Percentiles rank a stretch among this genome's conserved stretches.
Evolutionary conservation across 2,329 filamentous ascomycete species (phyloP).

Genomic region (Diaporthe sp.): DNA sequence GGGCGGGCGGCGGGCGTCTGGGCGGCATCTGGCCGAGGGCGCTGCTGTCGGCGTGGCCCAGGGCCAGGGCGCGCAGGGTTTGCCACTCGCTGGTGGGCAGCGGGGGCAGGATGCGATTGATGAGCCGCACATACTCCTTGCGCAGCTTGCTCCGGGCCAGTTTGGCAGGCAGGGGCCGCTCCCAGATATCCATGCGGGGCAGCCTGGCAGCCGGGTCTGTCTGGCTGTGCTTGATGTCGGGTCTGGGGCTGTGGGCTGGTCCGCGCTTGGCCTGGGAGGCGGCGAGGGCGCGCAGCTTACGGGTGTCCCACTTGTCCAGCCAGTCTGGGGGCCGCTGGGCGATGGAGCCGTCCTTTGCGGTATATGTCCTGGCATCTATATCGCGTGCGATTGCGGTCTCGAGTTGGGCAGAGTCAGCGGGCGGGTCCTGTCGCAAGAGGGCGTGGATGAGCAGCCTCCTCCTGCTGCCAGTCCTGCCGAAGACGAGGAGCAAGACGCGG

Average conservation of each 20-base stretch:
- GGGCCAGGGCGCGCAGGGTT: constrained; percentile 59
- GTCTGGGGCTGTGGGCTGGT: constrained; percentile 48
- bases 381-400: constrained; percentile 42
- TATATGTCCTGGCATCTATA: constrained; percentile 13
- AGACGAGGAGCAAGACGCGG: constrained; percentile 61
- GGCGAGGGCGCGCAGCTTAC: constrained; percentile 58
- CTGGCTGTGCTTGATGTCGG: constrained; percentile 45
- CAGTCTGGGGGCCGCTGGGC: constrained; percentile 50
- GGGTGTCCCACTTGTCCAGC: constrained; percentile 63
- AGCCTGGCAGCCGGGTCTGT: constrained; percentile 53
- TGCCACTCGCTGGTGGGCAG: constrained; percentile 68
- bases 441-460: constrained; percentile 61
- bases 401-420: constrained; percentile 56
- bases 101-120: constrained; percentile 66
- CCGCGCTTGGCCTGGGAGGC: constrained; percentile 52
- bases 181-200: constrained; percentile 63
- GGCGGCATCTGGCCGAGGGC: constrained; percentile 54
- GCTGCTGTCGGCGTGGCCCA: constrained; percentile 51
- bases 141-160: constrained; percentile 57
- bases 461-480: constrained; percentile 65
- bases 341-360: constrained; percentile 19
- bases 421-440: constrained; percentile 53
- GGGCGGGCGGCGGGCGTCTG: constrained; percentile 49
- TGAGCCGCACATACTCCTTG: constrained; percentile 60
- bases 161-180: constrained; percentile 55